A percentile compares a stretch with the other conserved stretches of the same genome.
Evolutionary conservation across 441 rosid genomes (phyloP).

Genomic region (Syzygium malaccense): DNA sequence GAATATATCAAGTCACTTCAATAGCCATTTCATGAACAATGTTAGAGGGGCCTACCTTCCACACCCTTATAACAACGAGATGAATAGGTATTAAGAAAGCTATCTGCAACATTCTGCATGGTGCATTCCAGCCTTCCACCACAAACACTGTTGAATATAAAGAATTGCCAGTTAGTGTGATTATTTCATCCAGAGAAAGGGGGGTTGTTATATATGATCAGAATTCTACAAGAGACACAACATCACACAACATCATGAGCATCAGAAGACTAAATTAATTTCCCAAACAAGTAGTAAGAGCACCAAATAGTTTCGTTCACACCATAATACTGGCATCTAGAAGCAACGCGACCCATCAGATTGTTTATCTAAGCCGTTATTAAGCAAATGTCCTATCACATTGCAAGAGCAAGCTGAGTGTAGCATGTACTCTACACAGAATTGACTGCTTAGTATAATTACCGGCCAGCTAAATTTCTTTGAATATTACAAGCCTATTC

Average conservation of each 20-base stretch:
- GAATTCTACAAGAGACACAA: background rate
- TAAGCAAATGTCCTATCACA: background rate
- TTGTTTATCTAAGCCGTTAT: background rate
- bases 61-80: conserved; percentile 60
- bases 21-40: background rate
- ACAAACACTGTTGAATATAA: conserved; percentile 38
- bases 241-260: background rate
- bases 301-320: background rate
- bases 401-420: background rate
- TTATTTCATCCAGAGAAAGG: background rate
- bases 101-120: conserved; percentile 96
- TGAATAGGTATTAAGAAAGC: conserved; percentile 51
- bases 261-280: background rate
- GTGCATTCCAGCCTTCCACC: conserved; percentile 98
- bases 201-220: background rate
- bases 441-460: background rate
- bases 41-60: conserved; percentile 43
- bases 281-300: background rate
- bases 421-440: background rate
- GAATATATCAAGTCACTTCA: background rate
- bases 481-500: background rate
- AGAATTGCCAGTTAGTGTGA: background rate
- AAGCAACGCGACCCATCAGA: background rate
- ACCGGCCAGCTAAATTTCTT: background rate
- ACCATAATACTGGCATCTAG: background rate